Evolutionary conservation across 768 basidiomycete species (phyloP).

Genomic region (Strobilomyces dryophilus): DNA sequence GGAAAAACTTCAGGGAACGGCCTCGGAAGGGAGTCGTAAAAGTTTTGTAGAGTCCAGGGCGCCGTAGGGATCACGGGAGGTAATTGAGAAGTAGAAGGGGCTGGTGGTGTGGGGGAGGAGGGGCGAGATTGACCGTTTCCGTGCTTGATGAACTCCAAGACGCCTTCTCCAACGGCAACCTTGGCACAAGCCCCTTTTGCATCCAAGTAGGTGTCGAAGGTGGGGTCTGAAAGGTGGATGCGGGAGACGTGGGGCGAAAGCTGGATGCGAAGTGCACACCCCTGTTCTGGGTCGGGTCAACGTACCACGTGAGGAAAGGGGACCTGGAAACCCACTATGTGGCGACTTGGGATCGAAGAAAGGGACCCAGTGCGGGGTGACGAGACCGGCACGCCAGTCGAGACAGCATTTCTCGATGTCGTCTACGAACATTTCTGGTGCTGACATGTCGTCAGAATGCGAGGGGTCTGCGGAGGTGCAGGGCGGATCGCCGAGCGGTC

Average conservation of each 20-base stretch:
- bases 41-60: conserved; percentile 47
- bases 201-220: conserved; percentile 35
- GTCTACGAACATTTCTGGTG: conserved; percentile 22
- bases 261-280: conserved; percentile 54
- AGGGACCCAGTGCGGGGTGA: conserved; percentile 51
- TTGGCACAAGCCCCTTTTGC: conserved; percentile 55
- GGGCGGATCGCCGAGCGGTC: conserved; percentile 32
- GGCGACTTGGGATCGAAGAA: conserved; percentile 44
- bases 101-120: conserved; percentile 16
- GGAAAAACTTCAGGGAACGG: conserved; percentile 57
- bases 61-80: conserved; percentile 6
- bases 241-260: conserved; percentile 47
- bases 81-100: conserved; percentile 3
- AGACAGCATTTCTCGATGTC: conserved; percentile 52
- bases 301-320: neutral
- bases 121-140: conserved; percentile 49
- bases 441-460: neutral
- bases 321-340: conserved; percentile 35
- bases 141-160: conserved; percentile 54
- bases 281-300: conserved; percentile 36
- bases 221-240: conserved; percentile 49
- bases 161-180: conserved; percentile 48
- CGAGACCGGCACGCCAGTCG: conserved; percentile 49
- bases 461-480: conserved; percentile 16
- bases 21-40: conserved; percentile 61